Conservation (phyloP, 2,329 filamentous ascomycete genomes). For the Ophiocordyceps camponoti-rufipedis region DNA sequence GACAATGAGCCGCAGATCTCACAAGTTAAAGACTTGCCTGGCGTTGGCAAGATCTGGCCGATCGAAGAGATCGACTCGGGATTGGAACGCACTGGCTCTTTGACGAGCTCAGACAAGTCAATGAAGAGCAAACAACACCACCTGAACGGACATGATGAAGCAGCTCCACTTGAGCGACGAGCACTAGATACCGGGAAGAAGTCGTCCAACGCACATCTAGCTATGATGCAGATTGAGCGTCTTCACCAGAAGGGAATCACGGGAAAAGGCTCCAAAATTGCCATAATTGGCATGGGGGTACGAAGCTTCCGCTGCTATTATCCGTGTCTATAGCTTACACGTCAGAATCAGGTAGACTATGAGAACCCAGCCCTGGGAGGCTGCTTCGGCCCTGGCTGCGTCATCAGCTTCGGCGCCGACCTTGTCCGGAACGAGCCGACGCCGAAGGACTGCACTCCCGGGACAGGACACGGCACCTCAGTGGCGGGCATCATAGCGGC, state of each 20-base stretch:
- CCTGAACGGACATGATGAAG: neutral
- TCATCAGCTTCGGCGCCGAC: constrained; percentile 38
- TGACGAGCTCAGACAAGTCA: neutral
- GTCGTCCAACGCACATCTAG: neutral
- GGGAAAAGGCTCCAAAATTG: constrained; percentile 34
- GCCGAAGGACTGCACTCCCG: constrained; percentile 32
- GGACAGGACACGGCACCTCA: constrained; percentile 35
- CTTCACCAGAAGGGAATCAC: constrained; percentile 27
- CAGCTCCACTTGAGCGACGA: neutral
- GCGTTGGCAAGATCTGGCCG: neutral
- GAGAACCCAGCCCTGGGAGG: constrained; percentile 44
- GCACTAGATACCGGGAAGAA: neutral
- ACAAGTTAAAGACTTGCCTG: neutral
- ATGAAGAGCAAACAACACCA: neutral
- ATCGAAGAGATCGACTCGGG: neutral
- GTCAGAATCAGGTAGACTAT: constrained; percentile 32
- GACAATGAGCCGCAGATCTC: neutral
- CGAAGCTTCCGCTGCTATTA: constrained; percentile 8
- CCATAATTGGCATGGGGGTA: constrained; percentile 35
- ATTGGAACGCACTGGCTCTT: neutral
- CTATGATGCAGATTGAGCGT: constrained; percentile 38
- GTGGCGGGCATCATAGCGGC: constrained; percentile 45
- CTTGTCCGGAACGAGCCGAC: constrained; percentile 31
- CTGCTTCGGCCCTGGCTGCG: constrained; percentile 40
- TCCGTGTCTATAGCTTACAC: neutral